phyloP scores from a whole-genome alignment of 257 asterid species.

The Nicotiana noctiflora region DNA sequence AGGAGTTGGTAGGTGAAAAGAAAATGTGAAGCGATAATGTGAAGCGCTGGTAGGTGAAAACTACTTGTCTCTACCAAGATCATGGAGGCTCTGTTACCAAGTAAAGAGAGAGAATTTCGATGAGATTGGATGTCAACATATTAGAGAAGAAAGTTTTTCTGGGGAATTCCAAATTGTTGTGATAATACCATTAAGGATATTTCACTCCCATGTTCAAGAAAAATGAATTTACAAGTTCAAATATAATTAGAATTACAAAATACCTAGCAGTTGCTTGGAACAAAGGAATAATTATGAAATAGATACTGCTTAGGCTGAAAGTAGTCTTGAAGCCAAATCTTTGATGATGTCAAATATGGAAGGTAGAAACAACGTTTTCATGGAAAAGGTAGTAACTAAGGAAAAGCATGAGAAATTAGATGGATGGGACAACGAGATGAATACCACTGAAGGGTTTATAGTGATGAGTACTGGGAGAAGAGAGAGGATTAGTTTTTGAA shows the following conservation, averaged over 20 bases:
- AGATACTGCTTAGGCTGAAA: neutral
- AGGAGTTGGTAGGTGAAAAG: neutral
- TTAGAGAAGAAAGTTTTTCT: neutral
- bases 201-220: neutral
- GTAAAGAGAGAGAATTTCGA: neutral
- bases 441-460: neutral
- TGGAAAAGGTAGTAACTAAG: neutral
- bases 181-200: neutral
- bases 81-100: neutral
- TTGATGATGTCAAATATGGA: neutral
- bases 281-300: neutral
- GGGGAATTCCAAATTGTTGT: neutral
- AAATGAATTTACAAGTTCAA: neutral
- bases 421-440: neutral
- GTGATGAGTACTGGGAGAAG: constrained; percentile 3
- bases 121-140: neutral
- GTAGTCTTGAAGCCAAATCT: neutral
- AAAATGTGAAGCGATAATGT: neutral
- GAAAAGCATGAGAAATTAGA: neutral
- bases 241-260: neutral
- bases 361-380: neutral
- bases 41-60: neutral
- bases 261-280: neutral
- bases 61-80: neutral
- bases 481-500: neutral